Conservation (phyloP, 208 protist species). For the Leishmania guyanensis region DNA sequence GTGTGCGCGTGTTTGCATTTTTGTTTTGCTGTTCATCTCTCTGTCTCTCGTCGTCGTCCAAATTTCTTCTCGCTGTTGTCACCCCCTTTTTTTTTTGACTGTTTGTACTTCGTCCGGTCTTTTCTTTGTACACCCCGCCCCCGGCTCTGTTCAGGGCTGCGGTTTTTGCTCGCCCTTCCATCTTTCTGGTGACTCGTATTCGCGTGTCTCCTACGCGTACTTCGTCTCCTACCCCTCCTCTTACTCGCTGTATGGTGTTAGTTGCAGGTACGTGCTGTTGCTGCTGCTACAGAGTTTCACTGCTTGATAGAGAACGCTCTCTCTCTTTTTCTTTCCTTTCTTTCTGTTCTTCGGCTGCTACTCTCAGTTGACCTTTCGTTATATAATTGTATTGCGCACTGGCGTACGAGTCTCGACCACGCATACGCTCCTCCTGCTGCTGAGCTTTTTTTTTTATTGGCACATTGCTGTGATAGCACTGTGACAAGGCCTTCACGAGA, state of each 20-base stretch:
- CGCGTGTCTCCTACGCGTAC: not conserved
- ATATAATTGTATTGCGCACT: not conserved
- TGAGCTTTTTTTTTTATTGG: not conserved
- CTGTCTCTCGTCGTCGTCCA: not conserved
- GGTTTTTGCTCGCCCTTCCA: not conserved
- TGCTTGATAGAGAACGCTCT: constrained; percentile 1
- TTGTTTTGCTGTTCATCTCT: not conserved
- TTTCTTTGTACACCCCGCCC: too few relatives aligned
- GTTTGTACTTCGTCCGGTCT: not conserved
- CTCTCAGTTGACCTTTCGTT: not conserved
- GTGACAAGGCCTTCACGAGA: not conserved
- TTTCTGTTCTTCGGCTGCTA: not conserved
- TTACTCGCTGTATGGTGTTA: not conserved
- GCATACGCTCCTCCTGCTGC: not conserved
- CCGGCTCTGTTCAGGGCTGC: too few relatives aligned
- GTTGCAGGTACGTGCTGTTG: not conserved
- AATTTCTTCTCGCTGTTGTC: not conserved
- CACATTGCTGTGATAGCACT: not conserved
- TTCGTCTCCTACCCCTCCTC: not conserved
- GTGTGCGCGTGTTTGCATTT: not conserved
- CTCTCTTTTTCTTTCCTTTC: not conserved
- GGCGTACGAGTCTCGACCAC: not conserved
- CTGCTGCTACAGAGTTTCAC: not conserved
- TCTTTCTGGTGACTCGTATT: not conserved
- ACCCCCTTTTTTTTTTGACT: not conserved